Base-by-base conservation (phyloP, 192 early-diverging fungal species). In the Paraglomus occultum region DNA sequence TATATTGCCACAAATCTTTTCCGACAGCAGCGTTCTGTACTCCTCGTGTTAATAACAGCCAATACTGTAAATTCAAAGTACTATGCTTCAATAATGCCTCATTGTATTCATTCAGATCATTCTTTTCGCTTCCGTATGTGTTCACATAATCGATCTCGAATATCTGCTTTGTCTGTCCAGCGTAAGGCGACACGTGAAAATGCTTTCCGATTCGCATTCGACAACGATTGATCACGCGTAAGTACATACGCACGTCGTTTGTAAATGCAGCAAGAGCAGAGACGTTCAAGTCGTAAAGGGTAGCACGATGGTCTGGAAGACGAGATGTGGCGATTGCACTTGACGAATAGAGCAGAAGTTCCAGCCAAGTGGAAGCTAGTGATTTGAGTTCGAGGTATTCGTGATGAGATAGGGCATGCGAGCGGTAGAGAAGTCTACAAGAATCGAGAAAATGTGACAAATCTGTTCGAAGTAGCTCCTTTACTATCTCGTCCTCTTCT, bases 131-230 rank as follows among this genome's bases (percentile, higher is more conserved):
- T 43, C 47, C 20, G 38, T 49, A 45, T 45, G 22, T 48, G 17
- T 59, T 45, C 5, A 50, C 42, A 43, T 18, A 51, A 17, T 67
- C 54, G 12, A 54, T 69, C 17, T 71, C 63, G 20, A 75, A 73
- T 70, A 22, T 75, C 75, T 59, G 70, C 72, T 7, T 71, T 68
- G 47, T 64, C 65, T 51, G 72, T 67, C 20, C 72, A 18, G 70
- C 71, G 55, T 76, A 71, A 48, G 76, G 71, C 14, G 74, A 50
- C 8, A 77, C 63, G 71, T 75, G 74, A 60, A 87, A 87, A 51
- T 84, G 83, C 43, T 84, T 84, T 18, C 84, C 84, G n/a, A 87
- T 81, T 8, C 85, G 72, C 85, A 87, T 87, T 9, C 85, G 78
- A 51, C 77, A 81, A 60, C 85, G 67, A 67, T 83, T 87, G 44